Evolutionary conservation across 2,329 filamentous ascomycete species (phyloP), one percentile per base, ranked within the genome.

Genomic region (Pseudocercospora ulei): DNA sequence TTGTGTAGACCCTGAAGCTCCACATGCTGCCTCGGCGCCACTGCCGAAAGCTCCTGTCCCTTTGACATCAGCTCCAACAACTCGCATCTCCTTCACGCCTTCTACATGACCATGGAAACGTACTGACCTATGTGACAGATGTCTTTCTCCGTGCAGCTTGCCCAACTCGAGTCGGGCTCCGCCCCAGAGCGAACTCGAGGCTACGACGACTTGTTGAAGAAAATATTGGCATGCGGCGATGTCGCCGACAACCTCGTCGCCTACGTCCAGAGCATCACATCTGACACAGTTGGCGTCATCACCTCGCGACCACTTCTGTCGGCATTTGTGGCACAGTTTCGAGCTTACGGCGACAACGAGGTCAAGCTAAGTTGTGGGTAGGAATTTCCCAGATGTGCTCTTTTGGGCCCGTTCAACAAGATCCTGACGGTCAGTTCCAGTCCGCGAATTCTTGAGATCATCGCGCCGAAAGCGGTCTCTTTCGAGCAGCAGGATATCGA

Each of bases 401-500:
- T 25, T n/a, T n/a, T n/a, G n/a, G 11, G 22, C 7, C n/a, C 29
- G 82, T 34, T 12, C 4, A 7, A 36, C 11, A 13, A 12, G 8
- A 36, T 7, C 14, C 34, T 19, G 14, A 25, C 9, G 8, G 9
- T 17, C 3, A 7, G 14, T 19, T 5, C n/a, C 31, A 51, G 52
- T 71, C 75, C 54, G 7, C 76, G 81, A 57, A 73, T 83, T n/a
- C 72, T 93, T 26, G 65, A 70, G 35, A 67, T 76, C 27, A 72
- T 95, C 35, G 60, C 71, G 58, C 63, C 80, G 60, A 74, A 75
- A 46, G 72, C 79, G 63, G 63, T 81, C 58, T 82, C 80, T 1
- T 90, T 85, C 56, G 78, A 90, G 62, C 87, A 96, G 60, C 85
- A 93, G 61, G 77, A 82, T 53, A 82, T 81, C 4, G 69, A 75